Evolutionary conservation across 2,329 filamentous ascomycete species (phyloP), one percentile per base, ranked within the genome.

Genomic region (Xylariaceae sp.): DNA sequence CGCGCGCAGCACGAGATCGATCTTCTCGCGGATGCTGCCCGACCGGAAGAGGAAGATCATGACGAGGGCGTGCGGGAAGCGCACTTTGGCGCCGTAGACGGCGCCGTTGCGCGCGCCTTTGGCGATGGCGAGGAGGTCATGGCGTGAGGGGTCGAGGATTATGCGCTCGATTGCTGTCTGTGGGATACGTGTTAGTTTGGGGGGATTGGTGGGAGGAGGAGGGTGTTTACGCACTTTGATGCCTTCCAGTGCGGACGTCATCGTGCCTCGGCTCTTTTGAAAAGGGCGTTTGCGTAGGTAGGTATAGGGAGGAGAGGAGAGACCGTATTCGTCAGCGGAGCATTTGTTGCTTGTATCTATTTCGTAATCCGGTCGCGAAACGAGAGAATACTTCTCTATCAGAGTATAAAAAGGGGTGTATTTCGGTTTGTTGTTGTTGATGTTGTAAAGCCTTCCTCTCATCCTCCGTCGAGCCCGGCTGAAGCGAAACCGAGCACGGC

Each of bases 31-130:
- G 68, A 96, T 74, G 82, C 89, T 88, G 77, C 93, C 94, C 8
- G 88, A 91, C 67, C 94, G 90, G 80, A 99, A 99, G 67, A 99
- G 85, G 68, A 97, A 89, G 66, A 97, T 91, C 93, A 99, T 99
- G 55, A 99, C 94, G 67, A 99, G 83, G 62, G 94, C 94, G 78
- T 99, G 94, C 65, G 94, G 94, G 78, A 99, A 97, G 65, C 94
- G 92, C 75, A 99, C 91, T 84, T 97, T 97, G 69, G 90, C 86
- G 62, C 94, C 94, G 77, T 99, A 99, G 64, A 99, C 91, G 66
- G 92, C 87, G 74, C 94, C 94, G 85, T 97, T 99, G 76, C 94
- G 91, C 66, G 94, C 89, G 70, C 87, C 91, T 82, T 99, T 99
- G 74, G 96, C 74, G 66, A 99, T 81, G 59, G 90, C 85, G 63